These are phyloP conservation scores for Ceratocystis smalleyi DNA, from an alignment of 2,329 filamentous ascomycete species.

Conservation along the genomic window DNA sequence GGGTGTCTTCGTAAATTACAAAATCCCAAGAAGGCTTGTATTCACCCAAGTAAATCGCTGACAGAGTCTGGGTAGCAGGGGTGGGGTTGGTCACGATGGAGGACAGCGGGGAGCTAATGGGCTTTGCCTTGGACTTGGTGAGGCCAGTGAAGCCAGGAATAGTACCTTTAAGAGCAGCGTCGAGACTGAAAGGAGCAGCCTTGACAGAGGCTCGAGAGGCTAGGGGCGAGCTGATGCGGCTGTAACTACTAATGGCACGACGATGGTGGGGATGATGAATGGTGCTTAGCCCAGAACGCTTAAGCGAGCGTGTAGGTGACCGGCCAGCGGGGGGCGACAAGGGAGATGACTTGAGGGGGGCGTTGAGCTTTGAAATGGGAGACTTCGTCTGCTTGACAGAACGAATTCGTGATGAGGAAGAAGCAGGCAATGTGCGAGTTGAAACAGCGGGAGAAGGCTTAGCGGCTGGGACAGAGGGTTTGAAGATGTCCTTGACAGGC, in stretches of 20 bases:
- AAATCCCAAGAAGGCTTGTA: conserved; percentile 67
- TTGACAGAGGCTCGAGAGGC: conserved; percentile 33
- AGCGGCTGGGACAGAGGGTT: conserved; percentile 28
- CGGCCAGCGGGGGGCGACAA: conserved; percentile 50
- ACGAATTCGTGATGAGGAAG: conserved; percentile 28
- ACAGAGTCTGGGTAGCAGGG: conserved; percentile 18
- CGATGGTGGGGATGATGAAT: conserved; percentile 32
- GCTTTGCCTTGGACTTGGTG: conserved; percentile 16
- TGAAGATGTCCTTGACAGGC: conserved; percentile 32
- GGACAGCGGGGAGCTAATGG: conserved; percentile 20
- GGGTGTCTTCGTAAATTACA: conserved; percentile 83
- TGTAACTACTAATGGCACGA: conserved; percentile 42
- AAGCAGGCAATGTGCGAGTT: conserved; percentile 22
- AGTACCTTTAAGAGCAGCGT: conserved; percentile 66
- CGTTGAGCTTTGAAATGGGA: conserved; percentile 30
- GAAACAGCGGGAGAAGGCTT: conserved; percentile 22
- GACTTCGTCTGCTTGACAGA: conserved; percentile 38
- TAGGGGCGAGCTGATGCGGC: conserved; percentile 55
- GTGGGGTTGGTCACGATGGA: conserved; percentile 22
- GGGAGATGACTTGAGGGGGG: conserved; percentile 34
- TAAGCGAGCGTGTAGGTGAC: conserved; percentile 52
- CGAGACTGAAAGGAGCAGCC: conserved; percentile 61
- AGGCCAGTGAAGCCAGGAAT: conserved; percentile 45
- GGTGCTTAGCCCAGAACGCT: conserved; percentile 52
- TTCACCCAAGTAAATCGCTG: conserved; percentile 23